Evolutionary conservation across 2,329 filamentous ascomycete species (phyloP).

Genomic region (Dothideomycetidae sp.): DNA sequence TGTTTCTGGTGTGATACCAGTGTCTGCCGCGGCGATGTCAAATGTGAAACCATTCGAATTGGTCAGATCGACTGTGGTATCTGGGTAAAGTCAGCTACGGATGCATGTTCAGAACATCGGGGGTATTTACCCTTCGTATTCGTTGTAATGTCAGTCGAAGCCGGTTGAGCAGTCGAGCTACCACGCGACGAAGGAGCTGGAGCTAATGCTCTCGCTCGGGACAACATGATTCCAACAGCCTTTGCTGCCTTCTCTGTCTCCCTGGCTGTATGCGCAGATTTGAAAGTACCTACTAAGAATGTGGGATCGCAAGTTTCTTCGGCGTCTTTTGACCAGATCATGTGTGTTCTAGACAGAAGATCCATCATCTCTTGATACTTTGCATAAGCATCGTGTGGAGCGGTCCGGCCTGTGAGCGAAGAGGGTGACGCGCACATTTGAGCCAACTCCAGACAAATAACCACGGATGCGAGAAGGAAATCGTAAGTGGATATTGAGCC

Average conservation of each 20-base stretch:
- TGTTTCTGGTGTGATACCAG: background rate
- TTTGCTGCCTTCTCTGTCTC: conserved; percentile 4
- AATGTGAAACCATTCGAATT: background rate
- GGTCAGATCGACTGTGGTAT: background rate
- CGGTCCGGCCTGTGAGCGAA: background rate
- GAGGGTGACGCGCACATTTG: conserved; percentile 14
- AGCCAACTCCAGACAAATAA: conserved; percentile 33
- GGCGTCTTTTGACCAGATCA: conserved; percentile 3
- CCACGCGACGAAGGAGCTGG: too few relatives aligned
- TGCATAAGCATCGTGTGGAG: background rate
- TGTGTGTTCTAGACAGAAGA: background rate
- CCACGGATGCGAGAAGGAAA: conserved; percentile 35
- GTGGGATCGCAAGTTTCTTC: background rate
- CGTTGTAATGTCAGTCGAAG: too few relatives aligned
- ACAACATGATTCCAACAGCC: conserved; percentile 3
- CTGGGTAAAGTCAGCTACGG: too few relatives aligned
- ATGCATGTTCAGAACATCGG: too few relatives aligned
- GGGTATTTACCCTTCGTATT: too few relatives aligned
- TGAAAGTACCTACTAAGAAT: background rate
- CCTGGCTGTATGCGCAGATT: background rate
- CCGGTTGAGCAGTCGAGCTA: too few relatives aligned
- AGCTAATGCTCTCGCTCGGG: background rate
- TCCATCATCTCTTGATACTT: conserved; percentile 3
- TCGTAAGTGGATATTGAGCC: conserved; percentile 32
- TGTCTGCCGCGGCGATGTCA: background rate